Base-by-base conservation (phyloP, 495 filamentous ascomycete species). In the Talaromyces thailandensis region DNA sequence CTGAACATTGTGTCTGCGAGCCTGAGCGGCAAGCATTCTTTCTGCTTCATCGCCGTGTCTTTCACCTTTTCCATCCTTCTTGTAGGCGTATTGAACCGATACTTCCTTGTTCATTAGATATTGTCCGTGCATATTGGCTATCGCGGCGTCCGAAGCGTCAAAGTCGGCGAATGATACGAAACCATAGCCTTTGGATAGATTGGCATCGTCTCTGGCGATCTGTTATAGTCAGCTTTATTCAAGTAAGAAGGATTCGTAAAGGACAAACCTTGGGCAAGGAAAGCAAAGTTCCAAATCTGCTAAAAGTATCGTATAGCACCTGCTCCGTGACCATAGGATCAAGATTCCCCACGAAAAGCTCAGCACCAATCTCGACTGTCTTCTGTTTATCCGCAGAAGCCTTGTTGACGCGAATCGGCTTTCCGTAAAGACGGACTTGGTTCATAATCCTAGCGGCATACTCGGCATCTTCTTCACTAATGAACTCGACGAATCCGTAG, bases 401-500 rank as follows among this genome's bases (percentile, higher is more conserved):
- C 76, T 98, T 99, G 78, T 99, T 99, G 62, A 98, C 94, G 56
- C 94, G 87, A 64, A 99, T 92, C 2, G 93, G 91, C 74, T 98
- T 98, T 55, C 92, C 92, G 74, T 88, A 96, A 40, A 99, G 76
- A 37, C 92, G 86, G 61, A 98, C 89, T 64, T 93, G 89, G 72
- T 99, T 99, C 88, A 98, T 95, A 60, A 96, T 90, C 68, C 93
- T 88, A 59, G 92, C 89, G 9, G 94, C 94, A 76, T 99, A 99
- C 70, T 98, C 94, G 62, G 94, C 94, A 73, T 97, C 93, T 68
- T 93, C 90, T 69, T 97, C 93, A 63, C 88, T 92, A 67, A 91
- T 93, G 72, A 97, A 98, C 72, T 98, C 94, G 70, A 99, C 93
- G 71, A 99, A 99, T 62, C 94, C 94, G 82, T 96, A 99, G 60